Base-by-base conservation (phyloP, 2,329 filamentous ascomycete genomes). In the Epichloe glyceriae region DNA sequence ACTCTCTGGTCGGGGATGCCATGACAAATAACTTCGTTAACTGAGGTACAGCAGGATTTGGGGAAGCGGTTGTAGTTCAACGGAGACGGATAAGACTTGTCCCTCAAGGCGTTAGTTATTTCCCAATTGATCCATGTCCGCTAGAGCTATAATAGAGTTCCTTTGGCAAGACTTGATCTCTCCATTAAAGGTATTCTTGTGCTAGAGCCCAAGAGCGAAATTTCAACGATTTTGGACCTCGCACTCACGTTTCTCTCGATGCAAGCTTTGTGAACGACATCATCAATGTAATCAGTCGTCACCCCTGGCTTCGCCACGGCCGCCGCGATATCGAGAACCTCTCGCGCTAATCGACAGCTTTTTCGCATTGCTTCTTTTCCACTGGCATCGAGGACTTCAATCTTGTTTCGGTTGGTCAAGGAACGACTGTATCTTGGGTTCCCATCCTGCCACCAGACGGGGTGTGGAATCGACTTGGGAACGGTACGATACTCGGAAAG, bases 1-100 rank as follows among this genome's bases (percentile, higher is more conserved):
- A 86, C 75, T 50, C 93, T 82, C 66, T 95, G 82, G 63, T 98
- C 93, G 15, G 93, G 93, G 56, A 98, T 98, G 49, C 93, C 93
- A 74, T 98, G 93, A 73, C 93, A 98, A 67, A 98, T 97, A 56
- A 95, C 86, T 70, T 98, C 93, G 73, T 98, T 98, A 47, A 87
- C 72, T 3, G 91, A 97, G 3, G 91, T 97, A 70, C 93, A 98
- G 55, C 96, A 87, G 0, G 93, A 98, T 72, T 98, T 98, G 57
- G 93, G 93, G 70, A 97, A 98, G 68, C 90, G 76, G 73, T 87
- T 86, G 71, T 97, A 97, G 72, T 96, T 96, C 35, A 97, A 74
- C 1, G 91, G 89, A 1, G 91, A 96, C 0, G 91, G 91, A 65
- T 97, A 97, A 10, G 89, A 86, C 90, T 96, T 96, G 55, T 44